Base-by-base conservation (phyloP, 2,329 filamentous ascomycete species). In the Cercospora sojina region DNA sequence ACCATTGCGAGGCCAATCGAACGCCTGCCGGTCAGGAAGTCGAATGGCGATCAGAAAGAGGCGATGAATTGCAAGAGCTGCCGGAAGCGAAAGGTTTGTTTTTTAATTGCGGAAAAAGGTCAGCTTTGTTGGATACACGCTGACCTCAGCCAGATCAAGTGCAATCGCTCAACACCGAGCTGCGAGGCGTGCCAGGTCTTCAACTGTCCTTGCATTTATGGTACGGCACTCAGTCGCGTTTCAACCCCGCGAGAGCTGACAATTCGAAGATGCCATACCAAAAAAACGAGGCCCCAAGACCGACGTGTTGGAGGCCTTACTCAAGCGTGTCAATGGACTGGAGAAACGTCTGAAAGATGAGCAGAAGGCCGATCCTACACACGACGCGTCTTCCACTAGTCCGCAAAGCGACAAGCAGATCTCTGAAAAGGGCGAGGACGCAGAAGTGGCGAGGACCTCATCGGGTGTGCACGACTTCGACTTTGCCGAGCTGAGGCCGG, bases 61-160 rank as follows among this genome's bases (percentile, higher is more conserved):
- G 91, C 91, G 35, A 96, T 96, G 92, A 96, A 96, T 79, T 96
- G 92, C 87, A 96, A 96, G 80, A 95, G 91, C 64, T 96, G 92
- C 83, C 87, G 92, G 73, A 96, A 96, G 80, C 86, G 92, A 81
- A 96, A 96, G 89, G 92, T 94, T n/a, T 43, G 60, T 38, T 47
- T 18, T 43, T 23, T 13, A 1, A 10, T 4, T 10, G 3, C 43
- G 16, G 49, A 58, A 57, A 16, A 35, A 3, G 53, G 53, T 29
- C 53, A 31, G 29, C 31, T 53, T 3, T 18, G 35, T 3, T 18
- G 35, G 35, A 31, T 18, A 16, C 49, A 20, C 8, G 32, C 55
- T 56, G 31, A 57, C 29, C 35, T 47, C 57, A 23, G 53, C 56
- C 69, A 96, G 92, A 96, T 96, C 81, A 96, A 96, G 82, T 96